A percentile compares a stretch with the other conserved stretches of the same genome.
These are phyloP conservation scores for Leucogyrophana mollusca DNA, from an alignment of 768 basidiomycete genomes.

Conservation along the genomic window DNA sequence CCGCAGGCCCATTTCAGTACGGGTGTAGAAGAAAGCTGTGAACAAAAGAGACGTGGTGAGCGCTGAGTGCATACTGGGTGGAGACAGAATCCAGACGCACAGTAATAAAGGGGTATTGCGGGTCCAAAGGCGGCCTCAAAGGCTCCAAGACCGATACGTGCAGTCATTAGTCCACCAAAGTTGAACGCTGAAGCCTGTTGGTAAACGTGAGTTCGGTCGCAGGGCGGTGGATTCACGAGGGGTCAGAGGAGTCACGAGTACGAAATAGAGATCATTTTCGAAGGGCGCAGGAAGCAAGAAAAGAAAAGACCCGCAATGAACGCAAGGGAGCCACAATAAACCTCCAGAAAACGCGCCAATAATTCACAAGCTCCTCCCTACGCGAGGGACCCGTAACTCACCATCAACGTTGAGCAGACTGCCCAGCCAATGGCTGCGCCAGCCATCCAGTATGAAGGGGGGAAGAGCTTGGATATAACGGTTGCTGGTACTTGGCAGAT, in stretches of 20 bases:
- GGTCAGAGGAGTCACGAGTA: no score
- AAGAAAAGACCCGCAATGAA: no score
- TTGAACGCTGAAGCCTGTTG: conserved; percentile 60
- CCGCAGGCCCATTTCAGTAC: conserved; percentile 68
- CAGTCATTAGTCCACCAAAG: conserved; percentile 55
- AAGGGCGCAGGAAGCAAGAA: background rate
- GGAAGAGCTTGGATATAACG: conserved; percentile 62
- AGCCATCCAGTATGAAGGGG: conserved; percentile 68
- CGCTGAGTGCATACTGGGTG: background rate
- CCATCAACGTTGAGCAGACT: conserved; percentile 70
- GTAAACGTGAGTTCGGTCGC: no score
- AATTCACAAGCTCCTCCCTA: no score
- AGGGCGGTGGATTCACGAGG: no score
- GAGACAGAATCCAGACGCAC: conserved; percentile 37
- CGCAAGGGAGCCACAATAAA: no score
- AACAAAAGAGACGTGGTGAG: background rate
- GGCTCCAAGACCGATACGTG: conserved; percentile 64
- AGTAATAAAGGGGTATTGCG: conserved; percentile 75
- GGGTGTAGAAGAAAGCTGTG: conserved; percentile 79
- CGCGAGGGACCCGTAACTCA: no score
- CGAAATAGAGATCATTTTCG: conserved; percentile 1
- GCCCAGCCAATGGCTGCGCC: conserved; percentile 72
- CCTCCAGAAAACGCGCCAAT: no score
- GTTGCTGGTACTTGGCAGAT: conserved; percentile 68
- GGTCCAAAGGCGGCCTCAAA: conserved; percentile 82